These are phyloP conservation scores for Senna siamea DNA, from an alignment of 306 rosid species.

Conservation along the genomic window DNA sequence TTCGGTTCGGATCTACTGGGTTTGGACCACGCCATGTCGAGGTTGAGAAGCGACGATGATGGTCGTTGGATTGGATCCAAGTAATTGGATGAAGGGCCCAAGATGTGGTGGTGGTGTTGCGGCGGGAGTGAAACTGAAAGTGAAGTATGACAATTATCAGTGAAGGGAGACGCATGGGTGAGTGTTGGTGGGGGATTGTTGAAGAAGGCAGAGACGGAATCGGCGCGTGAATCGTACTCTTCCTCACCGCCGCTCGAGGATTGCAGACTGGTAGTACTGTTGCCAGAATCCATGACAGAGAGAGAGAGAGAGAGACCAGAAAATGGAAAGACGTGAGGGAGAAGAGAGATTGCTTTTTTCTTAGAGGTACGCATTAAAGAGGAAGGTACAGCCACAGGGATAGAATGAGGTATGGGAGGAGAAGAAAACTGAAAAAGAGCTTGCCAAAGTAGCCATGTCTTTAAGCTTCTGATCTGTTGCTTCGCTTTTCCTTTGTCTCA, in stretches of 20 bases:
- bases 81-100: no score
- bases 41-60: no score
- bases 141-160: no score
- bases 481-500: no score
- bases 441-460: no score
- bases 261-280: slow-evolving; percentile 79
- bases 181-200: no score
- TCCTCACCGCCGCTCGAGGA: slow-evolving; percentile 93
- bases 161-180: no score
- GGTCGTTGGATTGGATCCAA: slow-evolving; percentile 55
- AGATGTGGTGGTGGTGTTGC: no score
- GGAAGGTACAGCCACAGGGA: no score
- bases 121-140: no score
- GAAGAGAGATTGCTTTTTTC: slow-evolving; percentile 40
- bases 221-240: slow-evolving; percentile 84
- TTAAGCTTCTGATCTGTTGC: slow-evolving; percentile 47
- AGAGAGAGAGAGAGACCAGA: slow-evolving; percentile 34
- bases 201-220: slow-evolving; percentile 59
- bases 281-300: slow-evolving; percentile 73
- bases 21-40: slow-evolving; percentile 64
- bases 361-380: slow-evolving; percentile 43
- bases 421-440: slow-evolving; percentile 23
- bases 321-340: slow-evolving; percentile 44
- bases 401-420: slow-evolving; percentile 41
- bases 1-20: slow-evolving; percentile 60